A percentile compares a stretch with the other conserved stretches of the same genome.
phyloP scores from a whole-genome alignment of 2,329 filamentous ascomycete genomes.

The Pseudocercospora pini-densiflorae region DNA sequence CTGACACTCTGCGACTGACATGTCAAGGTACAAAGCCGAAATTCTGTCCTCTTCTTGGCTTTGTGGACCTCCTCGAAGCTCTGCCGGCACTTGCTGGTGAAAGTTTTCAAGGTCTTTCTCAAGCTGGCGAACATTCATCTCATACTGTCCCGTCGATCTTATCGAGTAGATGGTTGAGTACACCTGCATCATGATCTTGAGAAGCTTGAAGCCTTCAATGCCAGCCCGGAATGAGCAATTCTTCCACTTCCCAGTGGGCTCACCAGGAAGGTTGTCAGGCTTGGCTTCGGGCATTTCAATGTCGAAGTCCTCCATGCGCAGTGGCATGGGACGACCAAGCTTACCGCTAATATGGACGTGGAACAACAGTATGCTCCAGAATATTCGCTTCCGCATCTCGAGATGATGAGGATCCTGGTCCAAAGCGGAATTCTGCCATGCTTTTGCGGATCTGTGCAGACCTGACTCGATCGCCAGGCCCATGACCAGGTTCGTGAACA shows the following conservation, averaged over 20 bases:
- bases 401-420: conserved; percentile 66
- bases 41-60: conserved; percentile 54
- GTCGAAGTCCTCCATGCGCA: conserved; percentile 76
- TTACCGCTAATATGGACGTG: conserved; percentile 73
- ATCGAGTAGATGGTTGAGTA: conserved; percentile 78
- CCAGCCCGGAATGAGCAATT: conserved; percentile 71
- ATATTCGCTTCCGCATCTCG: conserved; percentile 77
- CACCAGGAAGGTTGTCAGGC: conserved; percentile 70
- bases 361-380: conserved; percentile 73
- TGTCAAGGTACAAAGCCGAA: conserved; percentile 54
- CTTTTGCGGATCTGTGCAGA: conserved; percentile 71
- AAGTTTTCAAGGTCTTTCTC: conserved; percentile 68
- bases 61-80: conserved; percentile 57
- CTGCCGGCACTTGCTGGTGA: conserved; percentile 66
- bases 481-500: conserved; percentile 68
- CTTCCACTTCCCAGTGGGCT: conserved; percentile 53
- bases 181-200: conserved; percentile 72
- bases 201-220: conserved; percentile 67
- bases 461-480: conserved; percentile 74
- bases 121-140: conserved; percentile 65
- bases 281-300: conserved; percentile 74
- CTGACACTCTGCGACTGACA: conserved; percentile 55
- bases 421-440: conserved; percentile 55
- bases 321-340: conserved; percentile 75
- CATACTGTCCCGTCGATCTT: conserved; percentile 60